phyloP scores from a whole-genome alignment of 2,329 filamentous ascomycete genomes.

The Fusarium falciforme region DNA sequence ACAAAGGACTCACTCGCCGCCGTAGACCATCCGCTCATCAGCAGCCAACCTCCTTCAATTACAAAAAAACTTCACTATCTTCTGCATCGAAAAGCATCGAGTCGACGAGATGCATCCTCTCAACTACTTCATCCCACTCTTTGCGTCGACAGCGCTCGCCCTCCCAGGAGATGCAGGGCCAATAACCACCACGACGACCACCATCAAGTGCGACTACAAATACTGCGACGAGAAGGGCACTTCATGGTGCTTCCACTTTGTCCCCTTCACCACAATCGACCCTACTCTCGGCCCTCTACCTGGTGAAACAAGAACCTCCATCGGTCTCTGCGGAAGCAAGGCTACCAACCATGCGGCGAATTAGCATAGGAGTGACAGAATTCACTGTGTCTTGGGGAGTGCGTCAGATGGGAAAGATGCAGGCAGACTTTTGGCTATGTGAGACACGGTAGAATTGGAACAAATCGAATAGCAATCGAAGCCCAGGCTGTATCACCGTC shows the following conservation, averaged over 20 bases:
- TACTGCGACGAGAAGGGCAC: slow-evolving; percentile 51
- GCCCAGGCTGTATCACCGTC: slow-evolving; percentile 20
- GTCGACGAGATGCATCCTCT: slow-evolving; percentile 12
- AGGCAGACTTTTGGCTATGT: not conserved
- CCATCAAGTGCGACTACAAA: slow-evolving; percentile 48
- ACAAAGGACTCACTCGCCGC: slow-evolving; percentile 6
- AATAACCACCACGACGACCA: slow-evolving; percentile 16
- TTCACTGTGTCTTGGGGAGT: not conserved
- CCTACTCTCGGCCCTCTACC: slow-evolving; percentile 48
- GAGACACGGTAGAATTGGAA: not conserved
- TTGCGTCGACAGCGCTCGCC: slow-evolving; percentile 12
- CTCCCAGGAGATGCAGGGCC: slow-evolving; percentile 12
- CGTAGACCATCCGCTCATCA: not conserved
- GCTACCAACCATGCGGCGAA: not conserved
- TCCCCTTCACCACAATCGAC: slow-evolving; percentile 52
- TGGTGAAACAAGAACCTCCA: slow-evolving; percentile 49
- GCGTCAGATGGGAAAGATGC: not conserved
- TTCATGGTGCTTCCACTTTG: slow-evolving; percentile 55
- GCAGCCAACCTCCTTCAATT: not conserved
- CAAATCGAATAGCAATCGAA: slow-evolving; percentile 4
- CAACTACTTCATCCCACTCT: slow-evolving; percentile 12
- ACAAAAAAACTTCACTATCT: not conserved
- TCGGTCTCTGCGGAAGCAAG: slow-evolving; percentile 46
- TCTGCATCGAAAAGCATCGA: not conserved
- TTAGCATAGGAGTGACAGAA: not conserved